A percentile compares a stretch with the other conserved stretches of the same genome.
Conservation (phyloP, 2,329 filamentous ascomycete species). For the Rosellinia necatrix region DNA sequence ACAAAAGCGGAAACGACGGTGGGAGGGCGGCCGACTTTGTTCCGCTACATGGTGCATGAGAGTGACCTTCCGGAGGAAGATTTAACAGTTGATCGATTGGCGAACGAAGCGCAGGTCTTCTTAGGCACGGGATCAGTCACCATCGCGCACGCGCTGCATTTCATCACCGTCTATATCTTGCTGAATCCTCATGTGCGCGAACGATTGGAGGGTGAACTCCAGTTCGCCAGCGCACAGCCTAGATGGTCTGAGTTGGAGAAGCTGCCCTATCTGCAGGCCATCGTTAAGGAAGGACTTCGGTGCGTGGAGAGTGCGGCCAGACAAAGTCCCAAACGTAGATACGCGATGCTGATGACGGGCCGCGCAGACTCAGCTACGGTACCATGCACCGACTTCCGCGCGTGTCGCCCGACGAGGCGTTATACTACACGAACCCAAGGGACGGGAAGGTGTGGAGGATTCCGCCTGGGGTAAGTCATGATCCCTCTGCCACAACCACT, state of each 20-base stretch:
- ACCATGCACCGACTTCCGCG: slow-evolving; percentile 30
- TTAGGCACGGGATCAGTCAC: not conserved
- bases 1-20: not conserved
- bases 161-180: not conserved
- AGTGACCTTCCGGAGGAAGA: not conserved
- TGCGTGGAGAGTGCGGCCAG: too few relatives aligned
- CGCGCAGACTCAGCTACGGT: slow-evolving; percentile 45
- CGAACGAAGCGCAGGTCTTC: not conserved
- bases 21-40: not conserved
- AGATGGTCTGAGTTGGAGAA: slow-evolving; percentile 36
- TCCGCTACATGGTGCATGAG: not conserved
- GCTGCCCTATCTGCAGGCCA: slow-evolving; percentile 16
- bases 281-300: slow-evolving; percentile 22
- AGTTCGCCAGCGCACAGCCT: slow-evolving; percentile 21
- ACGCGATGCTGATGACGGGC: not conserved
- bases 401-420: not conserved
- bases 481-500: too few relatives aligned
- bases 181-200: slow-evolving; percentile 19
- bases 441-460: slow-evolving; percentile 35
- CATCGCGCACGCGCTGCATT: not conserved
- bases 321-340: too few relatives aligned
- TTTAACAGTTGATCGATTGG: not conserved
- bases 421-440: slow-evolving; percentile 25
- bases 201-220: not conserved
- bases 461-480: slow-evolving; percentile 32